phyloP scores from a whole-genome alignment of 129 eudicot genomes.

The Erigeron canadensis region DNA sequence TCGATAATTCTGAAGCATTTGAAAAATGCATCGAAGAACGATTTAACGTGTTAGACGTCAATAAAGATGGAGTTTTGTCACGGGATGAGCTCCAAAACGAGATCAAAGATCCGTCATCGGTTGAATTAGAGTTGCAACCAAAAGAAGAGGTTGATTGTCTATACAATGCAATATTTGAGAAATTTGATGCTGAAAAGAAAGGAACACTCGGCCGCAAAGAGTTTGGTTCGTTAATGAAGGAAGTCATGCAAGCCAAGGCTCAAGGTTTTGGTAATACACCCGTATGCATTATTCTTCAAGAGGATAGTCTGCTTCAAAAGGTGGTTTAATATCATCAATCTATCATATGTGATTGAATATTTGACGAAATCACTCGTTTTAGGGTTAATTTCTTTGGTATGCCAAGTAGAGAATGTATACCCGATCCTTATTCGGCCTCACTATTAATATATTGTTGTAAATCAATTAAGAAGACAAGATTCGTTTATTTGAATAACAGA shows the following conservation, averaged over 20 bases:
- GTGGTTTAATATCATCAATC: slow-evolving; percentile 27
- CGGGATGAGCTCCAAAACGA: slow-evolving; percentile 47
- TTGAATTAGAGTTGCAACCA: slow-evolving; percentile 46
- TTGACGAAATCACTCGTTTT: too few species aligned
- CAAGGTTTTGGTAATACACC: slow-evolving; percentile 59
- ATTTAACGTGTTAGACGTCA: slow-evolving; percentile 39
- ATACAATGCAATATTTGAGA: slow-evolving; percentile 45
- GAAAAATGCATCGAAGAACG: slow-evolving; percentile 45
- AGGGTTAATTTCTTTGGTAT: too few species aligned
- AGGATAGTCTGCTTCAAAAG: slow-evolving; percentile 59
- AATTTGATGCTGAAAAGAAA: slow-evolving; percentile 43
- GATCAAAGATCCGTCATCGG: slow-evolving; percentile 22
- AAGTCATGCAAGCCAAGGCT: slow-evolving; percentile 67
- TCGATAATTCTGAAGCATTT: slow-evolving; percentile 40
- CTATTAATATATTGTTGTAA: too few species aligned
- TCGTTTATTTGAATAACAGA: too few species aligned
- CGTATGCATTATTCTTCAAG: slow-evolving; percentile 47
- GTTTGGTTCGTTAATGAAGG: slow-evolving; percentile 51
- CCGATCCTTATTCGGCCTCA: too few species aligned
- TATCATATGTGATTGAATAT: too few species aligned
- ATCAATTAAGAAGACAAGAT: too few species aligned
- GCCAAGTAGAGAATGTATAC: too few species aligned
- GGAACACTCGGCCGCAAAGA: slow-evolving; percentile 38
- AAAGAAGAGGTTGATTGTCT: slow-evolving; percentile 40
- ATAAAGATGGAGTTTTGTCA: slow-evolving; percentile 48